Evolutionary conservation across 2,329 filamentous ascomycete genomes (phyloP).

Genomic region (Didymella pomorum): DNA sequence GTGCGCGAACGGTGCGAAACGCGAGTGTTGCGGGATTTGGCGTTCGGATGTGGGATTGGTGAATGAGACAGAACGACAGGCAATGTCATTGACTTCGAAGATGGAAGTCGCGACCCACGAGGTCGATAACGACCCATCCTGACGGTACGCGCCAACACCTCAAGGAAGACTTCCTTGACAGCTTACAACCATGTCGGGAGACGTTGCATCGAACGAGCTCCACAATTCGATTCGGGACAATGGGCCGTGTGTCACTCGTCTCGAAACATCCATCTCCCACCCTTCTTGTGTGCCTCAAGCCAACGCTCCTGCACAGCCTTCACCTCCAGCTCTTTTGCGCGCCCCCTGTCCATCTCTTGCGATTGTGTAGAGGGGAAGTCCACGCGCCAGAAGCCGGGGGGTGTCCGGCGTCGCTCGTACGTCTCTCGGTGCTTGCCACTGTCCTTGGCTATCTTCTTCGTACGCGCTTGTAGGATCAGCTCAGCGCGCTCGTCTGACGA

Average conservation of each 20-base stretch:
- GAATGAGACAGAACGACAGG: neutral
- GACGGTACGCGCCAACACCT: neutral
- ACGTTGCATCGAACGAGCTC: neutral
- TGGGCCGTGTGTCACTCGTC: conserved; percentile 68
- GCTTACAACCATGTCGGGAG: too few relatives aligned
- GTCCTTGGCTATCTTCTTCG: conserved; percentile 74
- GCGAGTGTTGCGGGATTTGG: neutral
- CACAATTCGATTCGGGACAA: neutral
- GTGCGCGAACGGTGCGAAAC: neutral
- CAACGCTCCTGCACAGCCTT: conserved; percentile 75
- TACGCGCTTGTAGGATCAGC: conserved; percentile 77
- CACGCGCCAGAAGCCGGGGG: conserved; percentile 88
- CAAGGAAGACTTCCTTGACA: neutral
- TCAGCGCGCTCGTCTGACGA: conserved; percentile 67
- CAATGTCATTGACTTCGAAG: neutral
- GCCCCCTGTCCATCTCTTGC: conserved; percentile 68
- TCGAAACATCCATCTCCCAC: conserved; percentile 80
- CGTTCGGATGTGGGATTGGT: neutral
- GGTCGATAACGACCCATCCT: neutral
- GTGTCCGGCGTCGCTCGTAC: conserved; percentile 74
- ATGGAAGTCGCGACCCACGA: conserved; percentile 3
- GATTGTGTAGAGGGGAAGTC: conserved; percentile 93
- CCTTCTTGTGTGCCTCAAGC: conserved; percentile 79
- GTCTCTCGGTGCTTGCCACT: conserved; percentile 80
- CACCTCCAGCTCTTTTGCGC: conserved; percentile 69